A percentile compares a stretch with the other conserved stretches of the same genome.
Conservation (phyloP, 1,284 basidiomycete species). For the Trametes polyzona region DNA sequence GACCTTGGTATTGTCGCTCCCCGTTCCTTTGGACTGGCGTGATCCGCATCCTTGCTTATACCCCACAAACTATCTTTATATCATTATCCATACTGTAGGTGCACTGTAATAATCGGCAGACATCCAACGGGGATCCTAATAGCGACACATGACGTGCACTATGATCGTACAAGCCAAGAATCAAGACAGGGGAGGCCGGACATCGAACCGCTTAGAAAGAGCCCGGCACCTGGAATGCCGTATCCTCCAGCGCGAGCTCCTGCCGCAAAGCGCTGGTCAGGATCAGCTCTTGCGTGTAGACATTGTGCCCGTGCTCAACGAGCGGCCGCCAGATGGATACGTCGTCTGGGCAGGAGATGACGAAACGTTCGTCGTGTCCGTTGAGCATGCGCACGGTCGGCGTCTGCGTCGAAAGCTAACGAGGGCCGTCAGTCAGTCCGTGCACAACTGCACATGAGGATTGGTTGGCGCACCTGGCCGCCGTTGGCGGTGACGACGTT, state of each 20-base stretch:
- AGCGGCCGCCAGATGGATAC: constrained; percentile 63
- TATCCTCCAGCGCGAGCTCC: constrained; percentile 63
- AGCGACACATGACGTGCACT: no score
- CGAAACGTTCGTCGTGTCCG: constrained; percentile 51
- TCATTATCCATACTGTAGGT: no score
- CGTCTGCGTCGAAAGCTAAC: constrained; percentile 48
- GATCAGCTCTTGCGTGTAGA: constrained; percentile 73
- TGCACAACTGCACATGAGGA: neutral
- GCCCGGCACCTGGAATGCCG: constrained; percentile 26
- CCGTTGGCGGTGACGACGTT: constrained; percentile 69
- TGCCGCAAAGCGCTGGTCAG: constrained; percentile 66
- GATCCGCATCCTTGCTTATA: no score
- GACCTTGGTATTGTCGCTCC: no score
- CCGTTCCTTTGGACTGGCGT: no score
- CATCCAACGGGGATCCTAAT: no score
- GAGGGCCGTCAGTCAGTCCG: neutral
- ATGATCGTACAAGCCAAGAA: no score
- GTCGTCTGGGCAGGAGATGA: constrained; percentile 69
- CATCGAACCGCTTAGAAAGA: constrained; percentile 9
- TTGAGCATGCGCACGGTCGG: constrained; percentile 61
- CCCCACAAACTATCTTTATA: no score
- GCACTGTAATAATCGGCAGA: no score
- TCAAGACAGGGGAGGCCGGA: no score
- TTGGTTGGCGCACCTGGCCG: constrained; percentile 66
- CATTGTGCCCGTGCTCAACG: constrained; percentile 48